These are phyloP conservation scores for Fusarium verticillioides DNA, from an alignment of 2,329 filamentous ascomycete genomes.

Conservation along the genomic window DNA sequence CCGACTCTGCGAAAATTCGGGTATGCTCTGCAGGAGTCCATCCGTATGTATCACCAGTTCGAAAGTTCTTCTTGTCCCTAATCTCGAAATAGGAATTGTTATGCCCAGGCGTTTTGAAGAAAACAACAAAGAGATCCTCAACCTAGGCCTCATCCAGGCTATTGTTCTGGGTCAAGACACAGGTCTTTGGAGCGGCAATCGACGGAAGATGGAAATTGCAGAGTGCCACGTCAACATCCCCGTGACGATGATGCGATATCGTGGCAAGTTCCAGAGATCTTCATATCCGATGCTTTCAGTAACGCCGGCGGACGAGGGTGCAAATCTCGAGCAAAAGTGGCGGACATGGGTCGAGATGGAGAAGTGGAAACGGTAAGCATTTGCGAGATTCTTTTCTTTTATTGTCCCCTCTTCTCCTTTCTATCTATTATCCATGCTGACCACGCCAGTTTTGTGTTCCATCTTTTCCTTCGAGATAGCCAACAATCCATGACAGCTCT, in stretches of 20 bases:
- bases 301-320: slow-evolving; percentile 64
- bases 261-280: slow-evolving; percentile 68
- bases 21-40: slow-evolving; percentile 63
- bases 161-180: slow-evolving; percentile 61
- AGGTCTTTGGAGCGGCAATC: slow-evolving; percentile 65
- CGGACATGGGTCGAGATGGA: slow-evolving; percentile 71
- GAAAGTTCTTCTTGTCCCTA: not conserved
- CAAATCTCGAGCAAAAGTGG: slow-evolving; percentile 73
- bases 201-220: slow-evolving; percentile 67
- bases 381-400: not conserved
- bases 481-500: slow-evolving; percentile 75
- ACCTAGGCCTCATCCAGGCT: slow-evolving; percentile 61
- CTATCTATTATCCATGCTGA: slow-evolving; percentile 12
- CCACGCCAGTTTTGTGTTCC: slow-evolving; percentile 66
- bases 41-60: slow-evolving; percentile 50
- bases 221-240: slow-evolving; percentile 61
- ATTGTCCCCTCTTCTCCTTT: not conserved
- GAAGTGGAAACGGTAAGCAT: slow-evolving; percentile 68
- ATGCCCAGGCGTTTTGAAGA: slow-evolving; percentile 58
- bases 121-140: slow-evolving; percentile 58
- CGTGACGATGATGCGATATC: slow-evolving; percentile 64
- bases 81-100: slow-evolving; percentile 41
- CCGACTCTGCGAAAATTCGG: slow-evolving; percentile 70
- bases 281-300: slow-evolving; percentile 64
- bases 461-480: slow-evolving; percentile 72